A percentile compares a stretch with the other conserved stretches of the same genome.
phyloP scores from a whole-genome alignment of 805 yeast genomes.

The Kodamaea fukazawae region DNA sequence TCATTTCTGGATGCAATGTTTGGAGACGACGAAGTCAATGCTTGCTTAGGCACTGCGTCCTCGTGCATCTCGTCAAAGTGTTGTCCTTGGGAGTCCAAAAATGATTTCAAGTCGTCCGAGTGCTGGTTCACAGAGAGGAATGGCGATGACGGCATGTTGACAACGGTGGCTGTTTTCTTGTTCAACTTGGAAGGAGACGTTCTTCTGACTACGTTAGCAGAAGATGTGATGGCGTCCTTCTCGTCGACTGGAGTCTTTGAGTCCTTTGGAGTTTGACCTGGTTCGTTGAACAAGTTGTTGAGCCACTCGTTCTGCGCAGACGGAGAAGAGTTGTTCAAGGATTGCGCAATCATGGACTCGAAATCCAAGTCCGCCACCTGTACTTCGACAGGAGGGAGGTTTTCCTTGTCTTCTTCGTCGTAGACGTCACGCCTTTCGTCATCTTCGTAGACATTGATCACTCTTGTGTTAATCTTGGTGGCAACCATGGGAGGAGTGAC shows the following conservation, averaged over 20 bases:
- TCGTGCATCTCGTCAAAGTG: constrained; percentile 12
- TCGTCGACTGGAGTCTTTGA: constrained; percentile 19
- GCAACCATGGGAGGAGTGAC: constrained; percentile 50
- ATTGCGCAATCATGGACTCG: constrained; percentile 24
- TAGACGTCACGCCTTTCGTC: constrained; percentile 12
- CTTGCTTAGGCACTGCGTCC: constrained; percentile 16
- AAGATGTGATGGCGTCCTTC: background rate
- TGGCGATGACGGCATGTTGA: constrained; percentile 43
- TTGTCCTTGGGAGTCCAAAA: constrained; percentile 15
- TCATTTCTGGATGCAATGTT: constrained; percentile 34
- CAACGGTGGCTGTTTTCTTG: constrained; percentile 21
- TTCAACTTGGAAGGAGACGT: constrained; percentile 23
- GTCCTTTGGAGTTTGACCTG: constrained; percentile 30
- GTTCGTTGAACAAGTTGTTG: constrained; percentile 39
- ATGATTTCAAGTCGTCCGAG: constrained; percentile 15
- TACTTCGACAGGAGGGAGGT: constrained; percentile 21
- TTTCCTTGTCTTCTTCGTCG: constrained; percentile 28
- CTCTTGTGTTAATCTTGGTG: constrained; percentile 53
- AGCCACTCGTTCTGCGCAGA: constrained; percentile 43
- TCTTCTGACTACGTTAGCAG: constrained; percentile 8
- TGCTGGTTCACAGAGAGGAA: constrained; percentile 20
- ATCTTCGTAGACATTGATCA: constrained; percentile 46
- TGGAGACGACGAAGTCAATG: constrained; percentile 28
- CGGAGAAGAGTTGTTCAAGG: constrained; percentile 35
- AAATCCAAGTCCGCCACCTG: constrained; percentile 15